Percentiles rank a stretch among this genome's conserved stretches.
Conservation (phyloP, 805 yeast species). For the Tetrapisispora iriomotensis region DNA sequence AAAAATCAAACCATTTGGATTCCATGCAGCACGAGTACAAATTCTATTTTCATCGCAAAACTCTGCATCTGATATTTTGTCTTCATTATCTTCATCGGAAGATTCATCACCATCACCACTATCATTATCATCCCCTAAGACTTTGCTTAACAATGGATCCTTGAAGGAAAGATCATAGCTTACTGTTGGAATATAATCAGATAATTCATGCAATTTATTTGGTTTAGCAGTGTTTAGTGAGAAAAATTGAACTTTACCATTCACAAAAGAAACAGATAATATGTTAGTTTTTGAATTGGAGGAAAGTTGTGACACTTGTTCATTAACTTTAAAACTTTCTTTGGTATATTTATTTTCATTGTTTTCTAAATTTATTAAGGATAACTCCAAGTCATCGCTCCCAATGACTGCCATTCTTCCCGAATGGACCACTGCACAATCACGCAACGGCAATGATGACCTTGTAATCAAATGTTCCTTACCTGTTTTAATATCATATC, state of each 20-base stretch:
- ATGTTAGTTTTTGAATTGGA: slow-evolving; percentile 50
- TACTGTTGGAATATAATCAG: slow-evolving; percentile 29
- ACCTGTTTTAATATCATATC: slow-evolving; percentile 14
- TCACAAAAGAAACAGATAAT: slow-evolving; percentile 47
- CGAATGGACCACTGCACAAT: slow-evolving; percentile 47
- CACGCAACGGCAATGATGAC: slow-evolving; percentile 31
- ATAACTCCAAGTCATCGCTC: slow-evolving; percentile 56
- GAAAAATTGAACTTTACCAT: slow-evolving; percentile 49
- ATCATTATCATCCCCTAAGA: slow-evolving; percentile 9
- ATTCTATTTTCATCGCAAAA: slow-evolving; percentile 33
- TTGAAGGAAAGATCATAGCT: slow-evolving; percentile 21
- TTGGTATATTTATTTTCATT: slow-evolving; percentile 15
- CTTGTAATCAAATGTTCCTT: slow-evolving; percentile 35
- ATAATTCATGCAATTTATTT: slow-evolving; percentile 37
- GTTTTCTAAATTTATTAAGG: slow-evolving; percentile 34
- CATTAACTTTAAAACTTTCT: slow-evolving; percentile 35
- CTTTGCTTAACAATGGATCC: slow-evolving; percentile 13
- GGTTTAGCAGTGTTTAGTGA: slow-evolving; percentile 46
- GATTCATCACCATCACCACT: slow-evolving; percentile 30
- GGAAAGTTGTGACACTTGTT: slow-evolving; percentile 46
- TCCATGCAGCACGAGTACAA: slow-evolving; percentile 57
- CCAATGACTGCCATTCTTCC: slow-evolving; percentile 51
- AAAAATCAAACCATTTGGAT: slow-evolving; percentile 54
- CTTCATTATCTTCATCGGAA: slow-evolving; percentile 31
- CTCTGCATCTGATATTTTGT: slow-evolving; percentile 26